A percentile compares a stretch with the other conserved stretches of the same genome.
These are phyloP conservation scores for Trapa incisa DNA, from an alignment of 345 rosid species.

Conservation along the genomic window DNA sequence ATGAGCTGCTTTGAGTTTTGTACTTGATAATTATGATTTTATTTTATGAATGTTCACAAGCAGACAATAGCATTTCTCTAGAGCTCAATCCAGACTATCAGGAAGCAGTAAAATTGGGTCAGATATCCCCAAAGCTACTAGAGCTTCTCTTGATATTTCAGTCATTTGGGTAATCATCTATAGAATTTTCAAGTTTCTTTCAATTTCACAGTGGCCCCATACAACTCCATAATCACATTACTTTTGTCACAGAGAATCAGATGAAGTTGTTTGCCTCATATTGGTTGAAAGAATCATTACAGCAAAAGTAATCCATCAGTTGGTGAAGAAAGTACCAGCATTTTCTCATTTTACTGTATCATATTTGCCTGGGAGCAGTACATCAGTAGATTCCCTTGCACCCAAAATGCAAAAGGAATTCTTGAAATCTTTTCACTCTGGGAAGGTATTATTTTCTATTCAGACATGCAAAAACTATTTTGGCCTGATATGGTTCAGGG, in stretches of 20 bases:
- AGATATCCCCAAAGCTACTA: conserved; percentile 56
- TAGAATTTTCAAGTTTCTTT: conserved; percentile 8
- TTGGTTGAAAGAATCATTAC: conserved; percentile 66
- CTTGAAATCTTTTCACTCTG: conserved; percentile 45
- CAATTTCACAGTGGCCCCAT: neutral
- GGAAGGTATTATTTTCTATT: conserved; percentile 39
- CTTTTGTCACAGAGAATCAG: conserved; percentile 35
- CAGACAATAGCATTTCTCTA: conserved; percentile 23
- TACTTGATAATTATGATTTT: neutral
- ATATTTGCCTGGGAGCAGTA: conserved; percentile 39
- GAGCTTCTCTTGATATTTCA: conserved; percentile 56
- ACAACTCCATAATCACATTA: conserved; percentile 3
- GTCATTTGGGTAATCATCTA: conserved; percentile 50
- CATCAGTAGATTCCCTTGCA: conserved; percentile 38
- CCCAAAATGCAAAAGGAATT: conserved; percentile 44
- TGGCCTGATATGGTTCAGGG: neutral
- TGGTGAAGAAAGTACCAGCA: conserved; percentile 41
- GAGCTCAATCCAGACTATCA: conserved; percentile 27
- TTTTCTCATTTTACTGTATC: conserved; percentile 47
- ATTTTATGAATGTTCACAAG: conserved; percentile 6
- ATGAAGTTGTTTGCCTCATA: conserved; percentile 47
- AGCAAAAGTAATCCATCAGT: conserved; percentile 68
- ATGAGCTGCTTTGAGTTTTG: neutral
- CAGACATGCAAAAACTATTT: neutral
- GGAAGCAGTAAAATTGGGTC: conserved; percentile 38